These are phyloP conservation scores for Trichoderma harzianum DNA, from an alignment of 2,329 filamentous ascomycete genomes.

Conservation along the genomic window DNA sequence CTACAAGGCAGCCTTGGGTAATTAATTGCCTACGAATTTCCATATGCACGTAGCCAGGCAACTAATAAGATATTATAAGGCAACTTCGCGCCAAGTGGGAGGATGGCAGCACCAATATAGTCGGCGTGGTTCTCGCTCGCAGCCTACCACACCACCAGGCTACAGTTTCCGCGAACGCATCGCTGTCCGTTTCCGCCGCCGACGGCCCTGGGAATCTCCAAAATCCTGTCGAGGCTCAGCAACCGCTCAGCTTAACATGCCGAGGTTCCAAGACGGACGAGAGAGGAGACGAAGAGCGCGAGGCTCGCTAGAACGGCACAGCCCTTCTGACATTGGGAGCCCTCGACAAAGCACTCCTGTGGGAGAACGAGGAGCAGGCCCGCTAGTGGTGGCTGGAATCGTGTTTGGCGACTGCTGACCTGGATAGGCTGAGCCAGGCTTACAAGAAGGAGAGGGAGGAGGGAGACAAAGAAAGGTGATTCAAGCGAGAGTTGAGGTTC, in stretches of 20 bases:
- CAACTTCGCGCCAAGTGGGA: constrained; percentile 1
- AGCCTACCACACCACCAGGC: constrained; percentile 25
- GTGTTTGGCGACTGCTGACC: constrained; percentile 29
- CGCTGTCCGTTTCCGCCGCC: constrained; percentile 25
- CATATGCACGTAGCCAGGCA: neutral
- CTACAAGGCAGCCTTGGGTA: constrained; percentile 11
- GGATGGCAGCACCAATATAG: constrained; percentile 17
- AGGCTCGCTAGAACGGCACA: constrained; percentile 27
- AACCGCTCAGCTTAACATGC: constrained; percentile 8
- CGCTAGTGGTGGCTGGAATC: constrained; percentile 28
- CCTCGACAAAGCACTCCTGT: constrained; percentile 23
- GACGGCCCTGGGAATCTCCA: constrained; percentile 27
- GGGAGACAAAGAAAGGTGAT: neutral
- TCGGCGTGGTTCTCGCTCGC: constrained; percentile 25
- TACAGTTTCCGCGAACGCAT: constrained; percentile 27
- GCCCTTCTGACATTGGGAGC: constrained; percentile 24
- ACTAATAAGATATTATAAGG: neutral
- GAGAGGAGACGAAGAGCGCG: constrained; percentile 32
- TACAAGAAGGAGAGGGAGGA: neutral
- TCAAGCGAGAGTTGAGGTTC: neutral
- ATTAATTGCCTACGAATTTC: neutral
- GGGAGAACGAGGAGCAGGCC: constrained; percentile 24
- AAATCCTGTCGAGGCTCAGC: constrained; percentile 22
- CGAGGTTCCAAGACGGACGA: constrained; percentile 26
- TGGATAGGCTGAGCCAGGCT: constrained; percentile 31